phyloP scores from a whole-genome alignment of 768 basidiomycete genomes.

The Podaxis mareebaensis region DNA sequence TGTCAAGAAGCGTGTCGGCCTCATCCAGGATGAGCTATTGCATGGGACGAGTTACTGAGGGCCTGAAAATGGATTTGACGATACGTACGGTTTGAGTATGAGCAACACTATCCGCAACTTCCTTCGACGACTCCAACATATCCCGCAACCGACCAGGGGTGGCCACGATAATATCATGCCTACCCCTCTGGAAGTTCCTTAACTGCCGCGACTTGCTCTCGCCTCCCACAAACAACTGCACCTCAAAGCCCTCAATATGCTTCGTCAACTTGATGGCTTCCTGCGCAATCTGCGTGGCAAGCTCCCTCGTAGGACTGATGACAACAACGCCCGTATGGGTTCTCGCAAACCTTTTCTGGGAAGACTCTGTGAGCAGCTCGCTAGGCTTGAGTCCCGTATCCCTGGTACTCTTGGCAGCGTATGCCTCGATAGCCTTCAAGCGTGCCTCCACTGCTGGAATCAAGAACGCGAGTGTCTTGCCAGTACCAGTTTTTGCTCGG shows the following conservation, averaged over 20 bases:
- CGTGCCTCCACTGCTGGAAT: slow-evolving; percentile 85
- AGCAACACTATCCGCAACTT: slow-evolving; percentile 52
- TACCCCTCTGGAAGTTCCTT: slow-evolving; percentile 58
- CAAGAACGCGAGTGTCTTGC: slow-evolving; percentile 88
- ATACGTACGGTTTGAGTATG: slow-evolving; percentile 59
- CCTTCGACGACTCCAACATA: slow-evolving; percentile 58
- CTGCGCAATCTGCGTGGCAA: slow-evolving; percentile 86
- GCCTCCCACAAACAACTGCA: slow-evolving; percentile 80
- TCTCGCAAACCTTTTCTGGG: slow-evolving; percentile 39
- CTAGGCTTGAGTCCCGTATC: slow-evolving; percentile 43
- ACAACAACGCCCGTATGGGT: slow-evolving; percentile 70
- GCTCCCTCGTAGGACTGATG: slow-evolving; percentile 87
- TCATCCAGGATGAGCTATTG: slow-evolving; percentile 86
- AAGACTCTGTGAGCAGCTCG: slow-evolving; percentile 27
- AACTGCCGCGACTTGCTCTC: slow-evolving; percentile 65
- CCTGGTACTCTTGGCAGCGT: slow-evolving; percentile 38
- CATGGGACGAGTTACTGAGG: background rate
- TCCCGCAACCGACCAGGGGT: slow-evolving; percentile 90
- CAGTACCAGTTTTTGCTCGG: slow-evolving; percentile 86
- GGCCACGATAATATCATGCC: slow-evolving; percentile 82
- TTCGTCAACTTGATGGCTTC: slow-evolving; percentile 70
- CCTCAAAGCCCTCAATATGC: slow-evolving; percentile 64
- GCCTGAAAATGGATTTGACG: background rate
- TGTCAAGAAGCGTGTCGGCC: slow-evolving; percentile 86
- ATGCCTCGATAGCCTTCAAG: slow-evolving; percentile 52